Evolutionary conservation across 495 filamentous ascomycete genomes (phyloP).

Genomic region (Parathielavia appendiculata): DNA sequence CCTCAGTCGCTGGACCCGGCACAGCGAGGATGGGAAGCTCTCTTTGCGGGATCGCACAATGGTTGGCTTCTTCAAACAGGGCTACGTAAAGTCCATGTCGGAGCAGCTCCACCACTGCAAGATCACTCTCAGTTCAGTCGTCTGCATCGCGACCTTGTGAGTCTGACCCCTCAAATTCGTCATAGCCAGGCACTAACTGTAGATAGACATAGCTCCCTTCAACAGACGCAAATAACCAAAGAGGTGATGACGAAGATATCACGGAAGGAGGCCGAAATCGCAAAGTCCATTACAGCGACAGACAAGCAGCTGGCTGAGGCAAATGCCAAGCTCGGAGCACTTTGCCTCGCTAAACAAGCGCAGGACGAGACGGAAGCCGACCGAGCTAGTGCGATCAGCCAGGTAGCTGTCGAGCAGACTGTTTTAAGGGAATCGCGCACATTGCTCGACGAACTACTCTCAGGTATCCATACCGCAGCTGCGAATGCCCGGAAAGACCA

Average conservation of each 20-base stretch:
- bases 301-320: slow-evolving; percentile 29
- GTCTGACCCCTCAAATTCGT: neutral
- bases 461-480: slow-evolving; percentile 31
- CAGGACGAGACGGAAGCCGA: slow-evolving; percentile 27
- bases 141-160: slow-evolving; percentile 36
- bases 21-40: slow-evolving; percentile 35
- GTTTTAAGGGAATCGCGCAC: slow-evolving; percentile 28
- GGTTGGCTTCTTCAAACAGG: slow-evolving; percentile 36
- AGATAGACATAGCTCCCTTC: slow-evolving; percentile 14
- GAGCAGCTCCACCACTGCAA: slow-evolving; percentile 36
- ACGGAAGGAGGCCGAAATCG: slow-evolving; percentile 29
- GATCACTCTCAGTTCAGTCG: slow-evolving; percentile 29
- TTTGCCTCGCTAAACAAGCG: slow-evolving; percentile 27
- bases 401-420: slow-evolving; percentile 32
- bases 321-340: slow-evolving; percentile 28
- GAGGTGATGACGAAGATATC: slow-evolving; percentile 30
- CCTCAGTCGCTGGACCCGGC: slow-evolving; percentile 37
- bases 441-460: slow-evolving; percentile 33
- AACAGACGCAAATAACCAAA: slow-evolving; percentile 24
- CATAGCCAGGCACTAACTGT: slow-evolving; percentile 14
- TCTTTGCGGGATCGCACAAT: slow-evolving; percentile 33
- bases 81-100: slow-evolving; percentile 32
- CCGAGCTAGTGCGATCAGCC: slow-evolving; percentile 26
- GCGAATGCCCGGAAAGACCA: slow-evolving; percentile 19
- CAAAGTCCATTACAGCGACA: slow-evolving; percentile 17